Base-by-base conservation (phyloP, 164 flowering plant species). In the Kingdonia uniflora region DNA sequence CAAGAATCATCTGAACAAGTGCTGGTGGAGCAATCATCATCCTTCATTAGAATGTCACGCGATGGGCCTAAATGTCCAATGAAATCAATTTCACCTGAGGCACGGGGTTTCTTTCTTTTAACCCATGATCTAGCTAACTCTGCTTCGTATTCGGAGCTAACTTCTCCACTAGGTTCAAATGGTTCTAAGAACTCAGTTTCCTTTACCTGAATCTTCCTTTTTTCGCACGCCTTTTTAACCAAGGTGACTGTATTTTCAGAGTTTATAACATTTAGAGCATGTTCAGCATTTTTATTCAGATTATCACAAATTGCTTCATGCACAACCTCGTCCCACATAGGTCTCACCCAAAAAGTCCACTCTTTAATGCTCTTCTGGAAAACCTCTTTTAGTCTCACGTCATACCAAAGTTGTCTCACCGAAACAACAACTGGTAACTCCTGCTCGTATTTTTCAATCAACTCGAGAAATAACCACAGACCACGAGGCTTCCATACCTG, bases 341-440 rank as follows among this genome's bases (percentile, higher is more conserved):
- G 17, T 60, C 55, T 53, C 14, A 11, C 44, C n/a, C 55, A 26
- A 64, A 26, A 64, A 48, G 77, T 80, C 86, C 86, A 83, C n/a
- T 77, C 76, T 17, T 39, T 51, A 24, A 67, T 29, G 25, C 26
- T 42, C 23, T 48, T 58, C 39, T 51, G 16, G 60, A 74, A 75
- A 16, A 35, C 72, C 23, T 58, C 53, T 35, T 56, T 66, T 21
- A 20, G 63, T 44, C 69, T 62, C 62, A 77, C 19, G 46, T 68
- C 76, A 65, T 68, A 69, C 87, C 91, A 80, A 37, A 83, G 50
- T 53, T 79, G 80, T 68, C 66, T 79, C 49, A 71, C 61, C 1
- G 82, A 80, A 29, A 72, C 72, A 19, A 56, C 48, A 51, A 71
- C 33, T 7, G 58, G 64, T 3, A 26, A 14, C 11, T 54, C 58